Base-by-base conservation (phyloP, 2,329 filamentous ascomycete genomes). In the Fusarium sp. region DNA sequence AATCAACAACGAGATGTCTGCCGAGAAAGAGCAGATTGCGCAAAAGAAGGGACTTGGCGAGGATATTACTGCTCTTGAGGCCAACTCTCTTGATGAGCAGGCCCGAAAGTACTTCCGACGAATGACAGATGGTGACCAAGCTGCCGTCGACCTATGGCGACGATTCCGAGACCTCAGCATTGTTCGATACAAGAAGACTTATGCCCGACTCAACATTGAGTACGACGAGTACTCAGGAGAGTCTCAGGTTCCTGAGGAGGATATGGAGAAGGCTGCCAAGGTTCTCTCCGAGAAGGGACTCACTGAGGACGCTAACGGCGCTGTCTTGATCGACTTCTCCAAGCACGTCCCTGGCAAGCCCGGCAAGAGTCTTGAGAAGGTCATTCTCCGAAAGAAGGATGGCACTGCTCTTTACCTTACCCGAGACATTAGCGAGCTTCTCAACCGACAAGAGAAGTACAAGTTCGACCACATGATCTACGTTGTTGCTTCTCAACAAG, bases 391-490 rank as follows among this genome's bases (percentile, higher is more conserved):
- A 68, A 91, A 92, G 80, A 88, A 86, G 69, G 89, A 92, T 67
- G 91, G 91, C 55, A 93, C 90, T 14, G 91, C 90, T 39, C 85
- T 93, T 32, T 94, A 95, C 75, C 84, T 94, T 45, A 92, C 92
- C 49, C 88, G 91, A 68, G 91, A 95, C 77, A 90, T 94, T 65
- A 91, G 89, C 69, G 90, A 93, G 73, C 85, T 92, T 26, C 79
- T 93, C 52, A 86, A 88, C 73, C 87, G 91, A 56, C 69, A 86
- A 46, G 82, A 89, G 21, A 84, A 85, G 73, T 88, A 88, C 79
- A 76, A 88, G 12, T 93, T 92, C 71, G 90, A 94, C 79, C 88
- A 92, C 75, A 92, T 94, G 90, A 90, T 93, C 64, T 94, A 93
- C 73, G 91, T 94, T 11, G 88, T 93, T 28, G 90, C 90, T 2